Conservation (phyloP, 169 alveolate species). For the Cryptosporidium canis region DNA sequence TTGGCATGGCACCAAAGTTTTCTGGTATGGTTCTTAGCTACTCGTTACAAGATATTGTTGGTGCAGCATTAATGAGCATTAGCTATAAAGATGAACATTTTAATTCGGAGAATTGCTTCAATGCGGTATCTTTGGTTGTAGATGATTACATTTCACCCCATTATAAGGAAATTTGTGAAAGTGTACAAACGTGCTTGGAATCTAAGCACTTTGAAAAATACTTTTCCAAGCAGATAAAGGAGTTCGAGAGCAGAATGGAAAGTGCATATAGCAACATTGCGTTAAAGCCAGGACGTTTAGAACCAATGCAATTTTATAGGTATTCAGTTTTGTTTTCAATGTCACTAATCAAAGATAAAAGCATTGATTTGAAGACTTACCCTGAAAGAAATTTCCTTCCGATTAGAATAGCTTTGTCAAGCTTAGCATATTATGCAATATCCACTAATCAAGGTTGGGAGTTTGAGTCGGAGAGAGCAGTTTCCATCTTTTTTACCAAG, state of each 20-base stretch:
- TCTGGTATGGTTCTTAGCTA: conserved; percentile 22
- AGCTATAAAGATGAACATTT: conserved; percentile 39
- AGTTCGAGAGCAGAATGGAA: not conserved
- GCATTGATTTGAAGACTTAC: not conserved
- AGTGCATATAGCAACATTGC: not conserved
- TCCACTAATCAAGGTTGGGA: not conserved
- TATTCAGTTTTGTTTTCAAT: conserved; percentile 17
- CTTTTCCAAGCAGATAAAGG: not conserved
- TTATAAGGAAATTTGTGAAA: conserved; percentile 16
- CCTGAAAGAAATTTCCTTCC: conserved; percentile 36
- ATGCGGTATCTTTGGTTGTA: conserved; percentile 27
- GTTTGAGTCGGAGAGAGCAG: not conserved
- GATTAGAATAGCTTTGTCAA: conserved; percentile 21
- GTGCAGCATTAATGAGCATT: conserved; percentile 49
- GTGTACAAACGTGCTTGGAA: not conserved
- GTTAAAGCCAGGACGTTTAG: not conserved
- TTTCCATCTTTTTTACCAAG: not conserved
- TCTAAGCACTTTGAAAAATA: not conserved
- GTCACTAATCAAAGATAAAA: not conserved
- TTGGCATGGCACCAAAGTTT: conserved; percentile 23
- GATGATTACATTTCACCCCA: conserved; percentile 51
- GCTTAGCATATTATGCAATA: conserved; percentile 18
- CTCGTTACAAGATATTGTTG: conserved; percentile 44
- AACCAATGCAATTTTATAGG: conserved; percentile 13
- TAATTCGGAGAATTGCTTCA: conserved; percentile 23